Percentiles rank a stretch among this genome's conserved stretches.
These are phyloP conservation scores for Pseudocercospora vitis DNA, from an alignment of 2,329 filamentous ascomycete species.

Conservation along the genomic window DNA sequence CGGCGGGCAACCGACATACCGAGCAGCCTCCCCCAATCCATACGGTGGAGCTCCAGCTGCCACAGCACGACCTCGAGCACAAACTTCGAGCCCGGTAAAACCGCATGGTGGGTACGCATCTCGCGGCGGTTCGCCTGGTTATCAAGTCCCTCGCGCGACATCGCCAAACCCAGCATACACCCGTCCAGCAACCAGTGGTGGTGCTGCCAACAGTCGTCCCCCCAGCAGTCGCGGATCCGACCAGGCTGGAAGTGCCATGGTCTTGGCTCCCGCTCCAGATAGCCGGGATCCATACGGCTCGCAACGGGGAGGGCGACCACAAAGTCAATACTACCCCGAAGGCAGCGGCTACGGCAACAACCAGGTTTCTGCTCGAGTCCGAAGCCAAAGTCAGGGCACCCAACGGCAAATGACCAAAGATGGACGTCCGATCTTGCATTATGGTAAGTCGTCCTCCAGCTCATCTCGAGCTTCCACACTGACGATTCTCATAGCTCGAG, in stretches of 20 bases:
- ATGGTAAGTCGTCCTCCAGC: constrained; percentile 65
- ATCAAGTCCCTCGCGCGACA: constrained; percentile 42
- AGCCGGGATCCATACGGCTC: constrained; percentile 45
- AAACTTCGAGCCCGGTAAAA: constrained; percentile 46
- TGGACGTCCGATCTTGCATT: constrained; percentile 84
- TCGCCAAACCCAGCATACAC: constrained; percentile 42
- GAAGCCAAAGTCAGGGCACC: constrained; percentile 86
- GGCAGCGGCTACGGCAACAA: constrained; percentile 36
- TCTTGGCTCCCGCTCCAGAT: constrained; percentile 43
- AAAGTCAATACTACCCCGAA: constrained; percentile 47
- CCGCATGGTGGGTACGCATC: constrained; percentile 39
- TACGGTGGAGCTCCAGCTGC: constrained; percentile 47
- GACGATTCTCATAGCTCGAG: constrained; percentile 60
- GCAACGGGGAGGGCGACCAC: constrained; percentile 43
- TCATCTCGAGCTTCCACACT: constrained; percentile 5
- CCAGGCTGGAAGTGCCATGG: constrained; percentile 42
- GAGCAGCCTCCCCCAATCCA: constrained; percentile 42
- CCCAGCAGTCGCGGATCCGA: constrained; percentile 46
- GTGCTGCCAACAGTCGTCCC: constrained; percentile 41
- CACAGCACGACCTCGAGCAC: constrained; percentile 37
- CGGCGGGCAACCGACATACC: constrained; percentile 19
- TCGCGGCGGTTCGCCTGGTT: constrained; percentile 42
- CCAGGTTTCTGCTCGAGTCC: constrained; percentile 46
- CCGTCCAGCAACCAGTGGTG: constrained; percentile 39
- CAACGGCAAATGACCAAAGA: constrained; percentile 81